These are phyloP conservation scores for Ilyonectria destructans DNA, from an alignment of 2,329 filamentous ascomycete species.

Conservation along the genomic window DNA sequence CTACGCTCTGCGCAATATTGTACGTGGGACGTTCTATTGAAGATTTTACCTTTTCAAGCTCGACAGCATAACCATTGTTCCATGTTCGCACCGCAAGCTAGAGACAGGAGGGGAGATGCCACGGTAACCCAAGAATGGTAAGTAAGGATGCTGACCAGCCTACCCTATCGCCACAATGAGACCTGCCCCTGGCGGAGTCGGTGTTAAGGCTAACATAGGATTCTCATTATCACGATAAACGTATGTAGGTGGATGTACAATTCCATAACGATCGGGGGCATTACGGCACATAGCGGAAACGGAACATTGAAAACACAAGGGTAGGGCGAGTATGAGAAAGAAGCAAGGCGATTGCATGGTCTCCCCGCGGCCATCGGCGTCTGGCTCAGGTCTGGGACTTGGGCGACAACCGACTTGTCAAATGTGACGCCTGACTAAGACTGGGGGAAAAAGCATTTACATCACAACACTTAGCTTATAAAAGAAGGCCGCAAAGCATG, in stretches of 20 bases:
- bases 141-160: conserved; percentile 5
- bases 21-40: not conserved
- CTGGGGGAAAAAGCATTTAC: not conserved
- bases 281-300: not conserved
- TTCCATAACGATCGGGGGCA: not conserved
- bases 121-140: conserved; percentile 19
- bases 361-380: conserved; percentile 2
- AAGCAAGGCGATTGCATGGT: not conserved
- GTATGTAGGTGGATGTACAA: not conserved
- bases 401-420: conserved; percentile 24
- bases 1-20: not conserved
- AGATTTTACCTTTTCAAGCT: not conserved
- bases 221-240: not conserved
- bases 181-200: conserved; percentile 10
- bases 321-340: not conserved
- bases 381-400: conserved; percentile 5
- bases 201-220: not conserved
- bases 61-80: not conserved
- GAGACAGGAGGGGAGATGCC: conserved; percentile 1
- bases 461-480: not conserved
- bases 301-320: not conserved
- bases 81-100: not conserved
- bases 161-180: not conserved
- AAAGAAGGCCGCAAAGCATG: not conserved
- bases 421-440: conserved; percentile 10